Evolutionary conservation across 1,139 yeast genomes (phyloP), one percentile per base, ranked within the genome.

Genomic region (Nakaseomyces uthaithaninus): DNA sequence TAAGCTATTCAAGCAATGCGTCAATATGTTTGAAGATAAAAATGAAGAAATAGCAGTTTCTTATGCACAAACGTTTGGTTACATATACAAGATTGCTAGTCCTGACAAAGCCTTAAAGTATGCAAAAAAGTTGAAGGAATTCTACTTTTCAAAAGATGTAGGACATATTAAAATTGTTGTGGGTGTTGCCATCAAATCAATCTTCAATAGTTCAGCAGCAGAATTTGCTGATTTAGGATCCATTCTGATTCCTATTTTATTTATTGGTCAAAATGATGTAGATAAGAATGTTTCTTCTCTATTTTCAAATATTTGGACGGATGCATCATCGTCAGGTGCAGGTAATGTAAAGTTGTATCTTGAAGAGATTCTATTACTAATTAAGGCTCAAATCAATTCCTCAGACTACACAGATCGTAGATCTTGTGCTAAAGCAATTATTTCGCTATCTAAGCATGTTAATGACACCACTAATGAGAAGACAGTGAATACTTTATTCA

Each of bases 21-120:
- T 66, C 6, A 61, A 67, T 20, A 93, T 84, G 54, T 60, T 86
- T 39, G 69, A 68, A 36, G 94, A 85, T 55, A 68, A 80, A 41
- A 87, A 85, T 57, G 78, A 74, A 31, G 74, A 94, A 0, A 76
- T 89, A 10, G 72, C 86, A 0, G 69, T 78, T 3, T 75, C 95
- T 0, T 91, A 75, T 64, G 91, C 96, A 0, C 70, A 79, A 2
- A 76, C 95, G 0, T 75, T 85, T 22, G 97, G 95, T 1, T 80
- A 87, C 53, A 64, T 84, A 17, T 76, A 85, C 50, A 76, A 87
- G 40, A 65, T 83, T 23, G 72, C 86, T 0, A 59, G 76, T 0
- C 53, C 72, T n/a, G 75, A 71, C 2, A 62, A 74, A 2, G 69
- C 80, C 12, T 65, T 73, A 7, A 68, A 71, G 11, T 80, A 82